These are phyloP conservation scores for Hypoxylon sp. DNA, from an alignment of 2,329 filamentous ascomycete species.

Conservation along the genomic window DNA sequence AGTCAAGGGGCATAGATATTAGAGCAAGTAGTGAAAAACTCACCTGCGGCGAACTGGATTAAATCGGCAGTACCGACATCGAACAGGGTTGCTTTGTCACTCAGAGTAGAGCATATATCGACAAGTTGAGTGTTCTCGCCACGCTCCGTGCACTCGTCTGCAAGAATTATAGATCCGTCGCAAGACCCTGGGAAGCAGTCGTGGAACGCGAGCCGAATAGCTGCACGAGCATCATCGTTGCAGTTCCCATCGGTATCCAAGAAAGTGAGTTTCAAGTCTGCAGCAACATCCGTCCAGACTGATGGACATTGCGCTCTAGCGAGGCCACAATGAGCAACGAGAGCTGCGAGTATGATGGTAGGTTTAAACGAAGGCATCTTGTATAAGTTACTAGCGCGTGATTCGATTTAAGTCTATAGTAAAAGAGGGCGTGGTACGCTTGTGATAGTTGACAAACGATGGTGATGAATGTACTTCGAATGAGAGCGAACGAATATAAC, in stretches of 20 bases:
- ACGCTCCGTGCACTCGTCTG: conserved; percentile 50
- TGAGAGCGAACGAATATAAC: conserved; percentile 21
- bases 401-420: conserved; percentile 1
- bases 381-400: conserved; percentile 4
- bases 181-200: conserved; percentile 53
- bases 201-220: conserved; percentile 52
- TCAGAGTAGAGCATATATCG: conserved; percentile 47
- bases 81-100: conserved; percentile 46
- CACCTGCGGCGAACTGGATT: conserved; percentile 53
- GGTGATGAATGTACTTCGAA: conserved; percentile 1
- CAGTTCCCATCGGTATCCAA: conserved; percentile 43
- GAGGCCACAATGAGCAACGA: conserved; percentile 28
- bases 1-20: neutral
- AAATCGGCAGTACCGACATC: conserved; percentile 50
- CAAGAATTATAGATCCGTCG: conserved; percentile 52
- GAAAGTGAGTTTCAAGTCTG: conserved; percentile 46
- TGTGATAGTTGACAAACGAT: conserved; percentile 5
- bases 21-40: conserved; percentile 21
- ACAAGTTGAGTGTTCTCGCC: conserved; percentile 50
- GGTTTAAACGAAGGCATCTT: conserved; percentile 39
- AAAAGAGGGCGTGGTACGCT: neutral
- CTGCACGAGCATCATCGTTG: conserved; percentile 50
- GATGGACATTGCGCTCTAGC: conserved; percentile 44
- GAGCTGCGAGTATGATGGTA: conserved; percentile 26
- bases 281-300: conserved; percentile 49